Conservation (phyloP, 2,329 filamentous ascomycete genomes). For the Colletotrichum gigasporum region DNA sequence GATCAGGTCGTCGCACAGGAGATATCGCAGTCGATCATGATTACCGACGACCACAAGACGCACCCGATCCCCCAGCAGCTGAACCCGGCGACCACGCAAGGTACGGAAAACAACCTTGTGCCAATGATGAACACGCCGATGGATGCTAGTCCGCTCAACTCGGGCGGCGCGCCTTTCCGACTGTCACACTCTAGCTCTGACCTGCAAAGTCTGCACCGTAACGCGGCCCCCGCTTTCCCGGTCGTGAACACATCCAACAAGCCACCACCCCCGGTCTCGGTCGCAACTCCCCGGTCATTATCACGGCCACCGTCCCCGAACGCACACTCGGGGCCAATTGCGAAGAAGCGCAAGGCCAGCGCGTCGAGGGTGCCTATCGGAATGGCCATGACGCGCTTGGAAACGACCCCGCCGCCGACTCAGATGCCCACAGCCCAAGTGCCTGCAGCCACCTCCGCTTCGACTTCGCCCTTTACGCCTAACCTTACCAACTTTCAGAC, state of each 20-base stretch:
- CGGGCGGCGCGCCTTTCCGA: constrained; percentile 55
- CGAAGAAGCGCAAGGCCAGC: constrained; percentile 86
- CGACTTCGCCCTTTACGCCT: constrained; percentile 65
- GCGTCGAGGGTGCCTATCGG: constrained; percentile 76
- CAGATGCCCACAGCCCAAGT: constrained; percentile 50
- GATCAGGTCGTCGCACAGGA: constrained; percentile 84
- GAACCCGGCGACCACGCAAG: constrained; percentile 28
- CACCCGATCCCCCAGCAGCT: constrained; percentile 57
- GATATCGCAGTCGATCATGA: constrained; percentile 90
- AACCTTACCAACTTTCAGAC: constrained; percentile 54
- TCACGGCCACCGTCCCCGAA: constrained; percentile 80
- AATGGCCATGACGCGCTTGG: constrained; percentile 84
- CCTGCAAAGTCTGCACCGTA: constrained; percentile 66
- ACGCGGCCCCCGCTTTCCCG: constrained; percentile 47
- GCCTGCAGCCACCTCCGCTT: constrained; percentile 48
- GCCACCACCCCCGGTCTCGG: constrained; percentile 14
- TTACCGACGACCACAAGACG: constrained; percentile 98
- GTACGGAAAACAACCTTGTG: constrained; percentile 28
- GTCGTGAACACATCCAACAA: constrained; percentile 42
- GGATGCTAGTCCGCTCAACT: constrained; percentile 44
- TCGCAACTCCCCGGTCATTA: constrained; percentile 42
- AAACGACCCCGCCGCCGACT: constrained; percentile 60
- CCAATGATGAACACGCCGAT: constrained; percentile 28
- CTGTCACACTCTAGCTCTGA: constrained; percentile 72
- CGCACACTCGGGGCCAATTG: constrained; percentile 69